Evolutionary conservation across 2,329 filamentous ascomycete genomes (phyloP).

Genomic region (Neodidymelliopsis sp.): DNA sequence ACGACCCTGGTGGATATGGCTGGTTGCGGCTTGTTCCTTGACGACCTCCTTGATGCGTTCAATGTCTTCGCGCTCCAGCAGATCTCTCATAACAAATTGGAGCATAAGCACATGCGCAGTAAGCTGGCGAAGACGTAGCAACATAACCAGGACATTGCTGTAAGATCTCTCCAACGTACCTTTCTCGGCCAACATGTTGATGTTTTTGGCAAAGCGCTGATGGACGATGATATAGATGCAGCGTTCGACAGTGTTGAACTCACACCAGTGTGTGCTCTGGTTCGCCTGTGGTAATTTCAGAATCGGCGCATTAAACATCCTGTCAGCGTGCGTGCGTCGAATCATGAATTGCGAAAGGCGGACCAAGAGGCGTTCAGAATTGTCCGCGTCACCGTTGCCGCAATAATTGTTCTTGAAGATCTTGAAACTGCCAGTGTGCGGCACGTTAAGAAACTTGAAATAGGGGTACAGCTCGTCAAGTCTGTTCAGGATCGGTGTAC

Average conservation of each 20-base stretch:
- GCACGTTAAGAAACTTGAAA: constrained; percentile 55
- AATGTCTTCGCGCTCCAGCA: constrained; percentile 57
- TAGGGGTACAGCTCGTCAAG: constrained; percentile 47
- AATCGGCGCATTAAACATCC: constrained; percentile 61
- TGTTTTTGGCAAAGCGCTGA: constrained; percentile 51
- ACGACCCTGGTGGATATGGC: constrained; percentile 15
- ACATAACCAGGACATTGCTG: constrained; percentile 43
- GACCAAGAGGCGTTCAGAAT: constrained; percentile 45
- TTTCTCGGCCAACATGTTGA: constrained; percentile 47
- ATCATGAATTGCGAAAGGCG: constrained; percentile 59
- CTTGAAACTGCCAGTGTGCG: constrained; percentile 50
- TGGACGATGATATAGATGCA: constrained; percentile 63
- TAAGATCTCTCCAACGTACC: constrained; percentile 6
- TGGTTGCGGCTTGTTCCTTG: constrained; percentile 25
- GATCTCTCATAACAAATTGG: constrained; percentile 54
- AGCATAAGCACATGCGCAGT: constrained; percentile 58
- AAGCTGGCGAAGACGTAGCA: constrained; percentile 61
- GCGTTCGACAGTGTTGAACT: constrained; percentile 62
- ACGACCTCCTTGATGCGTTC: constrained; percentile 51
- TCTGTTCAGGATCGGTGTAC: constrained; percentile 52
- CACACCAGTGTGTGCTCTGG: constrained; percentile 52
- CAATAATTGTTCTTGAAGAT: constrained; percentile 57
- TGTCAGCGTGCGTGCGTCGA: constrained; percentile 62
- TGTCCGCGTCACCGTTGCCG: constrained; percentile 38
- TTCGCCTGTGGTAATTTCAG: constrained; percentile 61